Conservation (phyloP, 2,329 filamentous ascomycete species). For the Cordyceps javanica region DNA sequence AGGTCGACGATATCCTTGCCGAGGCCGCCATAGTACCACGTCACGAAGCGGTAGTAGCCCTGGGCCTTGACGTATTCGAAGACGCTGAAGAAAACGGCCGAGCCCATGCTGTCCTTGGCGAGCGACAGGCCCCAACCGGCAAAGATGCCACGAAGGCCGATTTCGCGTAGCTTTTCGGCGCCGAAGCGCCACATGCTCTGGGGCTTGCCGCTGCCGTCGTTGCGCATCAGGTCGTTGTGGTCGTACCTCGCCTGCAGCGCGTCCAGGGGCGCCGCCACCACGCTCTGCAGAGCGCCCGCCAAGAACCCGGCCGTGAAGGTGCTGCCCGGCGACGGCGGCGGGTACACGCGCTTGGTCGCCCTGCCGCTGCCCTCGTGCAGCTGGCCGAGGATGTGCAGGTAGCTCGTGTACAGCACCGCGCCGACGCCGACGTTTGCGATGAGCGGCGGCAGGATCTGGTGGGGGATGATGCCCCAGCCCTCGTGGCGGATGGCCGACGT, state of each 20-base stretch:
- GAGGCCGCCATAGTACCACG: constrained; percentile 60
- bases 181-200: constrained; percentile 71
- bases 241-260: constrained; percentile 70
- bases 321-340: constrained; percentile 55
- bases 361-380: constrained; percentile 59
- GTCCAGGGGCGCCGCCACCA: constrained; percentile 68
- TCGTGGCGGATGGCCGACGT: constrained; percentile 61
- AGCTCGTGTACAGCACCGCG: constrained; percentile 68
- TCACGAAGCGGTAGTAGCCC: constrained; percentile 62
- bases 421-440: constrained; percentile 69
- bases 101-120: constrained; percentile 62
- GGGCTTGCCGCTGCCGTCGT: constrained; percentile 34
- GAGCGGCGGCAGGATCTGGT: constrained; percentile 70
- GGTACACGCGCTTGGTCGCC: constrained; percentile 58
- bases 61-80: constrained; percentile 76
- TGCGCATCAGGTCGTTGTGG: constrained; percentile 41
- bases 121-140: constrained; percentile 66
- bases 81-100: constrained; percentile 65
- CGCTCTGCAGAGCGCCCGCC: constrained; percentile 62
- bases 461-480: constrained; percentile 68
- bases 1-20: constrained; percentile 45
- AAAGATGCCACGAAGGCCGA: constrained; percentile 66
- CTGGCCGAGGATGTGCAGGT: constrained; percentile 61
- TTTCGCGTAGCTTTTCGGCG: constrained; percentile 57
- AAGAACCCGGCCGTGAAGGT: constrained; percentile 66